Percentiles rank a stretch among this genome's conserved stretches.
phyloP scores from a whole-genome alignment of 2,329 filamentous ascomycete genomes.

The Fusarium vanettenii region DNA sequence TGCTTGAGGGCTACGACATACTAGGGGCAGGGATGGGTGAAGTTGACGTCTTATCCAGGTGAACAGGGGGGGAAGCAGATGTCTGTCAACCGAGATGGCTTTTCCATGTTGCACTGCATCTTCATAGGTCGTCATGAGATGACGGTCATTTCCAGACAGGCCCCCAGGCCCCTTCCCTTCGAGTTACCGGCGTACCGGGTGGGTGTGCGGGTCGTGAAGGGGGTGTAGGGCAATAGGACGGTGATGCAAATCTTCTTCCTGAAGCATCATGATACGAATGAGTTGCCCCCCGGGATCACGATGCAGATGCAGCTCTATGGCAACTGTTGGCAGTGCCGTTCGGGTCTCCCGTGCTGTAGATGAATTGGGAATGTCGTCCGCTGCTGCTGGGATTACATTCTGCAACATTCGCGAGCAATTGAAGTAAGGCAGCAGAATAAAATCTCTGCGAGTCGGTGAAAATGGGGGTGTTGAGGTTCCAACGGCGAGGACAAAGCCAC shows the following conservation, averaged over 20 bases:
- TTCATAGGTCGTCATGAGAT: conserved; percentile 4
- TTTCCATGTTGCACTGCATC: background rate
- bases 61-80: conserved; percentile 1
- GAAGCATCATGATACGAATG: background rate
- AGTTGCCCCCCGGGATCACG: background rate
- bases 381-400: background rate
- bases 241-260: background rate
- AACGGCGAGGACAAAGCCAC: conserved; percentile 22
- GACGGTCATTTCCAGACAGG: conserved; percentile 8
- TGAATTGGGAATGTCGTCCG: conserved; percentile 19
- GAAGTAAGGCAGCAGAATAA: background rate
- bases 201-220: background rate
- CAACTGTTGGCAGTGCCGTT: background rate
- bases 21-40: conserved; percentile 13
- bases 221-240: background rate
- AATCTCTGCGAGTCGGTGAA: background rate
- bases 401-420: background rate
- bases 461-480: background rate
- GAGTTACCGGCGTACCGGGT: background rate
- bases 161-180: background rate
- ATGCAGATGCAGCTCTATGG: background rate
- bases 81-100: background rate
- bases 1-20: background rate
- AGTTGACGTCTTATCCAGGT: conserved; percentile 4
- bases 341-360: conserved; percentile 4